A percentile compares a stretch with the other conserved stretches of the same genome.
Conservation (phyloP, 441 rosid genomes). For the Populus tomentosa region DNA sequence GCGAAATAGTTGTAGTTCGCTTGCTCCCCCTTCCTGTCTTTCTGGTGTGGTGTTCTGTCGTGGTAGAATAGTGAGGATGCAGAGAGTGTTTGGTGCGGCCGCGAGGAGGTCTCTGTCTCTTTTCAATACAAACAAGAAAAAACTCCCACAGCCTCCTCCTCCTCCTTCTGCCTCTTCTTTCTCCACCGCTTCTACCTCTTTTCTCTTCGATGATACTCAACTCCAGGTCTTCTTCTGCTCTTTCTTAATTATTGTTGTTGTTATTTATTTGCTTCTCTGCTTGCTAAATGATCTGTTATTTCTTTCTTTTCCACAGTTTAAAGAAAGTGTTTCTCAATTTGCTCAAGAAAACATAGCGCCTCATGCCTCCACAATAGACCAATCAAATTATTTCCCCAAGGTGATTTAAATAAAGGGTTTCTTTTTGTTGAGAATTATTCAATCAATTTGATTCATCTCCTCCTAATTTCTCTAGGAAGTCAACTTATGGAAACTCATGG, state of each 20-base stretch:
- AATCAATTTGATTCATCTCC: background rate
- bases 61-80: background rate
- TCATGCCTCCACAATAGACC: conserved; percentile 66
- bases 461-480: conserved; percentile 47
- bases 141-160: too few species aligned
- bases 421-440: background rate
- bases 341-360: conserved; percentile 75
- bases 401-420: conserved; percentile 19
- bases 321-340: conserved; percentile 84
- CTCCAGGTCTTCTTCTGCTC: conserved; percentile 50
- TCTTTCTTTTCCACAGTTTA: conserved; percentile 45
- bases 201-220: conserved; percentile 87
- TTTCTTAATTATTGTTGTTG: background rate
- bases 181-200: conserved; percentile 41
- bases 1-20: background rate
- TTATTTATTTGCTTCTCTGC: background rate
- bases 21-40: background rate
- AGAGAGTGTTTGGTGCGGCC: background rate
- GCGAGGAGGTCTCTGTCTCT: background rate
- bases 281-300: background rate
- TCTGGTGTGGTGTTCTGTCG: background rate
- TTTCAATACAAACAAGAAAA: background rate
- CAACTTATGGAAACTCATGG: conserved; percentile 92
- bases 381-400: conserved; percentile 78
- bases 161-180: conserved; percentile 27